Evolutionary conservation across 192 early-diverging fungal species (phyloP).

Genomic region (Backusella macrospora): DNA sequence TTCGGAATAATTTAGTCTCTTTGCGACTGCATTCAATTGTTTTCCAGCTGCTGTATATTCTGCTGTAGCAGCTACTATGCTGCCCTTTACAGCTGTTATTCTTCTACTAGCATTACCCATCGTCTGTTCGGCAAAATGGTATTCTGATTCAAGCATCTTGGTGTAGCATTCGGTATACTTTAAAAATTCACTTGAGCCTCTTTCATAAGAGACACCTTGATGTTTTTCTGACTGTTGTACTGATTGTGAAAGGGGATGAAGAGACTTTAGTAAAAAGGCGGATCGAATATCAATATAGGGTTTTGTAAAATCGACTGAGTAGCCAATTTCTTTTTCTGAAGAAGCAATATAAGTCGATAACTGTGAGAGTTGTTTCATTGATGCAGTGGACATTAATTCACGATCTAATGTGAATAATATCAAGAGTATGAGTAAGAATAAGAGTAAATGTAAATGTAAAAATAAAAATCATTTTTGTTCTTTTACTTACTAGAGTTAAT

Average conservation of each 20-base stretch:
- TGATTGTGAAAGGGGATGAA: conserved; percentile 51
- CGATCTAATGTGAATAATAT: not conserved
- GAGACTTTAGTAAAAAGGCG: conserved; percentile 59
- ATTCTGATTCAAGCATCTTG: conserved; percentile 68
- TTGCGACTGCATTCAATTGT: conserved; percentile 53
- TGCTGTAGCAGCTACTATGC: conserved; percentile 51
- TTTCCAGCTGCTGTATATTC: conserved; percentile 56
- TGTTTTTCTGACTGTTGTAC: conserved; percentile 55
- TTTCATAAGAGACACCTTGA: conserved; percentile 56
- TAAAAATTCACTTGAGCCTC: conserved; percentile 64
- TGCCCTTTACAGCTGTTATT: conserved; percentile 44
- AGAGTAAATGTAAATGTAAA: not conserved
- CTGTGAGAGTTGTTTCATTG: conserved; percentile 42
- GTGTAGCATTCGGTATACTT: conserved; percentile 60
- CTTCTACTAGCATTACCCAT: conserved; percentile 56
- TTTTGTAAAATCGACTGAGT: conserved; percentile 55
- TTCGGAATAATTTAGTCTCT: conserved; percentile 56
- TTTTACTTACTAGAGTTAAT: conserved; percentile 24
- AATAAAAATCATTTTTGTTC: not conserved
- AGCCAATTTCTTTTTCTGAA: conserved; percentile 50
- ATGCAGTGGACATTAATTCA: conserved; percentile 23
- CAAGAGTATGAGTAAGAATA: not conserved
- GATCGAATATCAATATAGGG: conserved; percentile 74
- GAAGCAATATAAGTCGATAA: conserved; percentile 54
- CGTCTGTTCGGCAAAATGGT: conserved; percentile 59